Evolutionary conservation across 768 basidiomycete species (phyloP), one percentile per base, ranked within the genome.

Genomic region (Hebeloma cylindrosporum): DNA sequence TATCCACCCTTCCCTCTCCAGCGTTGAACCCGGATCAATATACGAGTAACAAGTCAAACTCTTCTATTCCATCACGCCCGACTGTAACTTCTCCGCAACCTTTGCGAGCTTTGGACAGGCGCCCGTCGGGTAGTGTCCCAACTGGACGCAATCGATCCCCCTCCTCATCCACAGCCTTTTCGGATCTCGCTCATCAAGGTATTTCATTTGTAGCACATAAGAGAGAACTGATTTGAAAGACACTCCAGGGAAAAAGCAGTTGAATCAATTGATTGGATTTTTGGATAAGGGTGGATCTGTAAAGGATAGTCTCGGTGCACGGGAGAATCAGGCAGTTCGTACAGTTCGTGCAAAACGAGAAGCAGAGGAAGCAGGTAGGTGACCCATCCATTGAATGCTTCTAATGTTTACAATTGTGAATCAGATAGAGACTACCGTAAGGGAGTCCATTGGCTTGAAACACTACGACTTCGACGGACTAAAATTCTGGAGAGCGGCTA

Each of bases 401-500:
- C 6, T 14, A 29, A 20, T 23, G 14, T 27, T 16, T 30, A 14
- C 5, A 21, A 34, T 13, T 34, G 21, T 20, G 17, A 35, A 39
- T 23, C 48, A 89, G 93, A 96, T 62, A 89, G 85, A 61, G 92
- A 94, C 47, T 96, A 96, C 58, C 74, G 93, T 20, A 88, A 85
- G 53, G 91, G 82, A 25, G 83, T 96, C 17, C 85, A 95, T 63
- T 89, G 90, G 85, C 68, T 93, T n/a, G 93, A 96, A 69, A 93
- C 93, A 0, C 72, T 95, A 27, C 73, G 93, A 26, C 71, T 95
- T 27, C 78, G 86, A 28, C 75, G 88, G 48, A 82, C 83, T 5
- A 95, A 93, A 64, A 89, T 83, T 28, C 64, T 94, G 25, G 82
- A 91, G 57, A 80, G 82, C 31, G 93, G 88, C 3, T 89, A 87